phyloP scores from a whole-genome alignment of 2,329 filamentous ascomycete genomes.

The Ascochyta rabiei region DNA sequence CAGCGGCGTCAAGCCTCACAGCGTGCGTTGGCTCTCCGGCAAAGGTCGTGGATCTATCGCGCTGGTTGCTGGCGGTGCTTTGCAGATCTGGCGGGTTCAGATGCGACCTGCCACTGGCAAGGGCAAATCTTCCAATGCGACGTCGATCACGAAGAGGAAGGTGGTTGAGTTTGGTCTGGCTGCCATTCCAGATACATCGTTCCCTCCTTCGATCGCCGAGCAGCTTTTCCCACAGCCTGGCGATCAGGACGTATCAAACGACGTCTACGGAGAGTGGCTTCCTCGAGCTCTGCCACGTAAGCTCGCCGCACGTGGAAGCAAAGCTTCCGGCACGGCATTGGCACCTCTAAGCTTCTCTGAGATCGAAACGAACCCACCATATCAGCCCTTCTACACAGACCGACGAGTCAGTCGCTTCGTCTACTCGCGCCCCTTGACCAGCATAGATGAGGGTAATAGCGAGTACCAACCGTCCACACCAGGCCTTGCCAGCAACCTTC shows the following conservation, averaged over 20 bases:
- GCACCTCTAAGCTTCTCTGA: conserved; percentile 70
- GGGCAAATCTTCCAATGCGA: conserved; percentile 49
- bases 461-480: conserved; percentile 31
- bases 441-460: conserved; percentile 30
- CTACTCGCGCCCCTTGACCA: conserved; percentile 53
- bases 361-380: conserved; percentile 94
- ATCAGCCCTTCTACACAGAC: conserved; percentile 95
- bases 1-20: conserved; percentile 61
- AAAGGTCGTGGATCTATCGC: conserved; percentile 68
- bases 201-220: conserved; percentile 40
- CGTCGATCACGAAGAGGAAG: conserved; percentile 59
- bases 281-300: conserved; percentile 41
- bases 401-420: conserved; percentile 79
- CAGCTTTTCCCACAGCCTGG: conserved; percentile 38
- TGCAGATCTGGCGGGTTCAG: conserved; percentile 68
- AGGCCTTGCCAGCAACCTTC: conserved; percentile 35
- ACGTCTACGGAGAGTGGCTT: conserved; percentile 44
- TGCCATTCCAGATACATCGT: conserved; percentile 63
- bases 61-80: conserved; percentile 68
- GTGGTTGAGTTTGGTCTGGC: conserved; percentile 72
- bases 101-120: conserved; percentile 53
- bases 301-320: conserved; percentile 11
- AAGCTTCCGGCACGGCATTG: conserved; percentile 46
- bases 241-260: conserved; percentile 30
- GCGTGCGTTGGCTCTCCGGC: conserved; percentile 69